Percentiles rank a stretch among this genome's conserved stretches.
These are phyloP conservation scores for Clitopilus passeckerianus DNA, from an alignment of 768 basidiomycete genomes.

Conservation along the genomic window DNA sequence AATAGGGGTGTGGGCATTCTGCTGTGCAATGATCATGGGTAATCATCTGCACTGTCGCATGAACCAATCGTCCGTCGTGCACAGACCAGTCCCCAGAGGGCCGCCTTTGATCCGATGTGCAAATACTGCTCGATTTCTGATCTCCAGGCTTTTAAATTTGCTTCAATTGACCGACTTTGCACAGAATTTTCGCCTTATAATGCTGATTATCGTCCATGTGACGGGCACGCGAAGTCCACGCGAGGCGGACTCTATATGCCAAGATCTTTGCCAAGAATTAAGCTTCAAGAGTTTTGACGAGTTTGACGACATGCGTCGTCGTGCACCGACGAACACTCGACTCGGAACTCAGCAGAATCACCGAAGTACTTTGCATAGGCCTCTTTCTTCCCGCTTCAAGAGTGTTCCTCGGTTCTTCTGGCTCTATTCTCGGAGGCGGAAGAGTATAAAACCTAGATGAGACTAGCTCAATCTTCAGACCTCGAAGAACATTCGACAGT, in stretches of 20 bases:
- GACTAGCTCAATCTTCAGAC: background rate
- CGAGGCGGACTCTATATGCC: background rate
- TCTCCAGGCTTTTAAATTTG: too few species aligned
- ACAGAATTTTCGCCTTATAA: background rate
- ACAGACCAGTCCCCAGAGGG: too few species aligned
- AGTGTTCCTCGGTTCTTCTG: too few species aligned
- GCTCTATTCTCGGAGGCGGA: background rate
- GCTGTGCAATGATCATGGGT: too few species aligned
- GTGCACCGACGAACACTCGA: background rate
- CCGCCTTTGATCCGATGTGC: too few species aligned
- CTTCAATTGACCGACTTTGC: background rate
- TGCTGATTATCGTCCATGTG: background rate
- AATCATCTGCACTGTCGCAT: too few species aligned
- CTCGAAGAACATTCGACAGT: background rate
- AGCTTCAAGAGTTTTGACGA: background rate
- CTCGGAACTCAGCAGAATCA: background rate
- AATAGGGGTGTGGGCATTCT: too few species aligned
- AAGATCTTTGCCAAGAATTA: too few species aligned
- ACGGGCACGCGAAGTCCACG: background rate
- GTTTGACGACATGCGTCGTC: background rate
- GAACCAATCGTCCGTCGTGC: too few species aligned
- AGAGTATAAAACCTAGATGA: background rate
- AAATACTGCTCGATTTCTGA: too few species aligned
- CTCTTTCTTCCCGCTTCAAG: background rate
- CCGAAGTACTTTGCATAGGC: background rate